Base-by-base conservation (phyloP, 257 asterid genomes). In the Penstemon eatonii region DNA sequence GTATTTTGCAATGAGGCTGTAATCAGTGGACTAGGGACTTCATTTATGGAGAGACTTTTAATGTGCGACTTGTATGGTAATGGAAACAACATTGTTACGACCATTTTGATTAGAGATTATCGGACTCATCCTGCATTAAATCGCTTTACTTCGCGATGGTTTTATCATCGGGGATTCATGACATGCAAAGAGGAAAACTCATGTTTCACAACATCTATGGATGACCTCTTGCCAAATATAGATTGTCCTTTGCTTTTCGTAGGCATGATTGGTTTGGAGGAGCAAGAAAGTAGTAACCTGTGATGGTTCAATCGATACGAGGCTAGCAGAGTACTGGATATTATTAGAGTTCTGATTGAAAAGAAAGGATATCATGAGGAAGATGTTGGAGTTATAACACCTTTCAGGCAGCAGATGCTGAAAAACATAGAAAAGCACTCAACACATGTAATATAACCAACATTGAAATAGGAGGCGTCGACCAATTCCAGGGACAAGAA, bases 401-500 rank as follows among this genome's bases (percentile, higher is more conserved):
- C 99, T 64, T 94, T 90, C 70, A 76, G 82, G 72, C 96, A 91
- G 78, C 97, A 90, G 81, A 97, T 91, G 18, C 76, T 69, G 50
- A 94, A 94, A 69, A 87, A 89, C 68, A n/a, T n/a, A 15, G 18
- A 15, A 0, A 0, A 0, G 18, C 18, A 15, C 18, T 15, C 18
- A 15, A 15, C 18, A 15, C 76, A 84, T 67, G 82, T 25, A 75
- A 75, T 53, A 45, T 66, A 74, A 50, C 42, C 11, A 68, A 75
- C 62, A 60, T 89, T 43, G 86, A 85, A 76, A 96, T 94, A 58
- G 97, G 99, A 59, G 89, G 93, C 47, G 99, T 94, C 1, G 97
- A 94, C 76, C 99, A 91, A 78, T 94, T 88, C 65, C 99, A 94
- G 79, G 97, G 97, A 57, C 99, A 91, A 79, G 99, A 94, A 71